A percentile compares a stretch with the other conserved stretches of the same genome.
phyloP scores from a whole-genome alignment of 2,329 filamentous ascomycete genomes.

The Cladosporium oxysporum region DNA sequence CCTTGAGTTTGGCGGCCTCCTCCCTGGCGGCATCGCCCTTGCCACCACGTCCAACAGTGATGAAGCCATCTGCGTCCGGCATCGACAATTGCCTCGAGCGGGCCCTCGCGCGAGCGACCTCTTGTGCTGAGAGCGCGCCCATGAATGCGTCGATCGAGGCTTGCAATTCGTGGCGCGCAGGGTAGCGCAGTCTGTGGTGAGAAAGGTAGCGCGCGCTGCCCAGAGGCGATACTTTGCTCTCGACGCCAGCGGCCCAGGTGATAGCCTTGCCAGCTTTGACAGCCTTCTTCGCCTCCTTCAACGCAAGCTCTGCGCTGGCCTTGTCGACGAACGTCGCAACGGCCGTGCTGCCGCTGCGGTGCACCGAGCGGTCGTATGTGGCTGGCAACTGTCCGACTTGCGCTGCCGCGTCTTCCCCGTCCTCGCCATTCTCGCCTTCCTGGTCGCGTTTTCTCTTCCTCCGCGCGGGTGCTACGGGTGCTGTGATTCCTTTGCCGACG shows the following conservation, averaged over 20 bases:
- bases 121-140: constrained; percentile 67
- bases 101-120: constrained; percentile 66
- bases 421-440: constrained; percentile 39
- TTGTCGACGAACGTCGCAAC: constrained; percentile 82
- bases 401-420: constrained; percentile 40
- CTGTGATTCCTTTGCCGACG: constrained; percentile 43
- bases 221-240: constrained; percentile 58
- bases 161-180: constrained; percentile 67
- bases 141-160: constrained; percentile 82
- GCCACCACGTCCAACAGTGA: constrained; percentile 83
- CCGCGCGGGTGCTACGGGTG: constrained; percentile 39
- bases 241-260: constrained; percentile 66
- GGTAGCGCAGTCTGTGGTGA: constrained; percentile 73
- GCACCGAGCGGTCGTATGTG: constrained; percentile 71
- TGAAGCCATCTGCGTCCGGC: constrained; percentile 92
- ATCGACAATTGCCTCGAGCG: constrained; percentile 68
- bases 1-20: constrained; percentile 65
- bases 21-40: constrained; percentile 70
- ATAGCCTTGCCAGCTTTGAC: constrained; percentile 59
- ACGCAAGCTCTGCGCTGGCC: constrained; percentile 70
- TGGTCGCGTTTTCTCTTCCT: constrained; percentile 59
- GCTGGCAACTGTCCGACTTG: constrained; percentile 58
- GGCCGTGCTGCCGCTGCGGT: constrained; percentile 74
- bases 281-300: constrained; percentile 72
- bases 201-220: constrained; percentile 56